Evolutionary conservation across 106 monocot genomes (phyloP).

Genomic region (Agapanthus africanus): DNA sequence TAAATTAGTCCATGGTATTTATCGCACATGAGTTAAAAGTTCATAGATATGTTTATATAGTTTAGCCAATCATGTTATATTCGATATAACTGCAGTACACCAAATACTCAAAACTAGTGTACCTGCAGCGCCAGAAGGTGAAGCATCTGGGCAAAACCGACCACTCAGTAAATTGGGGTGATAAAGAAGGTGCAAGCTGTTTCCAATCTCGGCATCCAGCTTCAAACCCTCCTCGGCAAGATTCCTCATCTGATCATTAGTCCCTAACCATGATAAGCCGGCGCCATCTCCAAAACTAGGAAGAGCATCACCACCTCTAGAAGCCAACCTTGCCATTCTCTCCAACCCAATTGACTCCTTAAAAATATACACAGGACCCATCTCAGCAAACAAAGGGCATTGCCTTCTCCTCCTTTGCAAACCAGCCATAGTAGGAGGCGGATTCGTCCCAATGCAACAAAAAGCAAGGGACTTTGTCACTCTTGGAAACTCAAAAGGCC

Average conservation of each 20-base stretch:
- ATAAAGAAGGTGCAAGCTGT: slow-evolving; percentile 83
- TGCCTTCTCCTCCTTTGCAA: slow-evolving; percentile 80
- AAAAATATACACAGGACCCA: slow-evolving; percentile 95
- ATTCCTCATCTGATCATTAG: slow-evolving; percentile 39
- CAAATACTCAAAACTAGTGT: slow-evolving; percentile 15
- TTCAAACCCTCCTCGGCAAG: slow-evolving; percentile 60
- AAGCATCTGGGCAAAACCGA: slow-evolving; percentile 90
- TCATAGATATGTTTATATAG: too few relatives aligned
- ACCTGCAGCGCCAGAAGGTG: slow-evolving; percentile 93
- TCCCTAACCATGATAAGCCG: slow-evolving; percentile 45
- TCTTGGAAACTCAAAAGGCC: slow-evolving; percentile 81
- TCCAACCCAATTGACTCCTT: slow-evolving; percentile 88
- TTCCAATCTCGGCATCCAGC: slow-evolving; percentile 63
- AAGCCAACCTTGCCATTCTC: slow-evolving; percentile 63
- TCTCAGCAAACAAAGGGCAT: slow-evolving; percentile 97
- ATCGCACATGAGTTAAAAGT: too few relatives aligned
- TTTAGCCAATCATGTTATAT: neutral
- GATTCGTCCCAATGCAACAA: slow-evolving; percentile 97
- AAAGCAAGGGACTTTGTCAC: slow-evolving; percentile 89
- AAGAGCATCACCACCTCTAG: slow-evolving; percentile 72
- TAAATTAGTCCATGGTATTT: too few relatives aligned
- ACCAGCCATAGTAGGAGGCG: slow-evolving; percentile 96
- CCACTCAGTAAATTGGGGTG: slow-evolving; percentile 83
- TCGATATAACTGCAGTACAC: neutral
- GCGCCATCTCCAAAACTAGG: slow-evolving; percentile 84